Conservation (phyloP, 805 yeast species). For the Yarrowia sp. region DNA sequence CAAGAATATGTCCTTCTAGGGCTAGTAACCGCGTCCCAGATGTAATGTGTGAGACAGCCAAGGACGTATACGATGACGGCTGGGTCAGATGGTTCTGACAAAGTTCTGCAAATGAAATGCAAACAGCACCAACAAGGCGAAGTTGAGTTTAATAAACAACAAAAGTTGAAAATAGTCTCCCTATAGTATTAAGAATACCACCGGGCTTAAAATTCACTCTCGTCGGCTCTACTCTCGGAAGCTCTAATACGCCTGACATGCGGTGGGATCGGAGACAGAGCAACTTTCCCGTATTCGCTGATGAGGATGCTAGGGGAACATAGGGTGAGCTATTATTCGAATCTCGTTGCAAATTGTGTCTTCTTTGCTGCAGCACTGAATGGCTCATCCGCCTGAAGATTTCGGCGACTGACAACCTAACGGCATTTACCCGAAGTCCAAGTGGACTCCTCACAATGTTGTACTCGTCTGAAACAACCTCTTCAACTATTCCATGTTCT, state of each 20-base stretch:
- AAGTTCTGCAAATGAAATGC: conserved; percentile 26
- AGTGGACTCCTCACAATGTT: too few relatives aligned
- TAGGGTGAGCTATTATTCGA: conserved; percentile 8
- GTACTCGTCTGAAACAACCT: too few relatives aligned
- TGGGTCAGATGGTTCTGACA: conserved; percentile 19
- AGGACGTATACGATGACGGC: conserved; percentile 25
- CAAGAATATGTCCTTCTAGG: neutral
- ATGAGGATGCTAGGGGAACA: neutral
- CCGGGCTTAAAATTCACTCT: neutral
- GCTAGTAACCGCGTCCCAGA: neutral
- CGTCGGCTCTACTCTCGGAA: conserved; percentile 24
- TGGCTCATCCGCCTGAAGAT: too few relatives aligned
- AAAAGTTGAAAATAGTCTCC: neutral
- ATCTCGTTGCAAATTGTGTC: neutral
- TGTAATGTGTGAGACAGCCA: conserved; percentile 4
- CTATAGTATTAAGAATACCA: neutral
- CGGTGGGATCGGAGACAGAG: conserved; percentile 30
- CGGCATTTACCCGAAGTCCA: too few relatives aligned
- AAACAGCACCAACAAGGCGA: neutral
- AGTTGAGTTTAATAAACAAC: conserved; percentile 9
- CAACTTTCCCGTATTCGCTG: neutral
- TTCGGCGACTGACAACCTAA: too few relatives aligned
- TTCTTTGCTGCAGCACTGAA: neutral
- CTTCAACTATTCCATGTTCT: too few relatives aligned
- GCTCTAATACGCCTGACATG: neutral